A percentile compares a stretch with the other conserved stretches of the same genome.
These are phyloP conservation scores for Cylindrotheca closterium DNA, from an alignment of 108 stramenopile genomes.

Conservation along the genomic window DNA sequence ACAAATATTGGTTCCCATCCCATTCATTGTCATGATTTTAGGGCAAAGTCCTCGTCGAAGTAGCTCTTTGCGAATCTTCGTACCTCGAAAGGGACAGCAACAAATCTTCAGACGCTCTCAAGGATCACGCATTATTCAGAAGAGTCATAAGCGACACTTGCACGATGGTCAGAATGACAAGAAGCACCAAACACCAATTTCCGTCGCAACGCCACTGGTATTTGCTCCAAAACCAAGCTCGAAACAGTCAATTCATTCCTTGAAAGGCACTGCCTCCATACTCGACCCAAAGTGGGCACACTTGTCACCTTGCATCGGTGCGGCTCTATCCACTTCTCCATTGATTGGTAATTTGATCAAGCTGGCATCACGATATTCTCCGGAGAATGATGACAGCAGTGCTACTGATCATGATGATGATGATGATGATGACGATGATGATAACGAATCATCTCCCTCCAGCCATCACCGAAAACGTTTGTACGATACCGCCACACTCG, in stretches of 20 bases:
- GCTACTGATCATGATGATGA: neutral
- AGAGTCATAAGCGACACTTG: too few relatives aligned
- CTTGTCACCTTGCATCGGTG: constrained; percentile 38
- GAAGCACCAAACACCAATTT: neutral
- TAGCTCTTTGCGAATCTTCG: too few relatives aligned
- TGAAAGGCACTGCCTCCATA: constrained; percentile 17
- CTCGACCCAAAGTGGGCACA: constrained; percentile 7
- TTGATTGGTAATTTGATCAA: constrained; percentile 33
- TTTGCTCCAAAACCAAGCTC: neutral
- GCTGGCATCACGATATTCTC: neutral
- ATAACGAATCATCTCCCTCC: neutral
- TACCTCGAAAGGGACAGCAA: too few relatives aligned
- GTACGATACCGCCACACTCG: constrained; percentile 5
- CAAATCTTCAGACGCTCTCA: too few relatives aligned
- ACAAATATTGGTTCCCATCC: too few relatives aligned
- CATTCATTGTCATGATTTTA: too few relatives aligned
- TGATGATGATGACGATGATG: neutral
- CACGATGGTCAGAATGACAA: neutral
- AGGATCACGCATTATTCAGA: too few relatives aligned
- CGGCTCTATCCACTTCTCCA: constrained; percentile 27
- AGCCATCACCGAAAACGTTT: neutral
- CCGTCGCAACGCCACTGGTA: neutral
- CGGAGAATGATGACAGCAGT: neutral
- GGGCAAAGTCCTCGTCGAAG: too few relatives aligned
- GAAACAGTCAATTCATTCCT: neutral